Evolutionary conservation across 768 basidiomycete genomes (phyloP).

Genomic region (Scleroderma bovista): DNA sequence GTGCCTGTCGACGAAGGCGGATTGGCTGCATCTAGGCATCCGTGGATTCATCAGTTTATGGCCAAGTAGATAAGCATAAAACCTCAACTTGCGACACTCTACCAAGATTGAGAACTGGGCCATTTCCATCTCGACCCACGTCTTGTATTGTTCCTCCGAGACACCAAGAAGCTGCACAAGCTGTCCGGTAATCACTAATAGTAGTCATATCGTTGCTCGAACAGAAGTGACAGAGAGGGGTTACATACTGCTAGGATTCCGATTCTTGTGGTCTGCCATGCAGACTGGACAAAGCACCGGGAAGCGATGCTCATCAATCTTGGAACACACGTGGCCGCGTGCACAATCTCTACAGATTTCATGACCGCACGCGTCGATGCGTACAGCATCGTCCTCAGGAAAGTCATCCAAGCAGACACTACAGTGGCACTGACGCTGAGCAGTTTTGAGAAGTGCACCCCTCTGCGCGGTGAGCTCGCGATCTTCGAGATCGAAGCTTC

Average conservation of each 20-base stretch:
- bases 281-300: conserved; percentile 62
- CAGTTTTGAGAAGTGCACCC: conserved; percentile 19
- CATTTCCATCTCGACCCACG: conserved; percentile 44
- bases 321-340: conserved; percentile 36
- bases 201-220: neutral
- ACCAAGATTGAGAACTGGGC: conserved; percentile 36
- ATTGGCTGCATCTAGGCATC: conserved; percentile 41
- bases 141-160: conserved; percentile 35
- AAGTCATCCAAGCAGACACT: conserved; percentile 50
- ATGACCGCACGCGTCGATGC: conserved; percentile 43
- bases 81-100: conserved; percentile 45
- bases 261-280: conserved; percentile 27
- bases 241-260: conserved; percentile 27
- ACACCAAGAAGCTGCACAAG: conserved; percentile 42
- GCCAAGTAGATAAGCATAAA: neutral
- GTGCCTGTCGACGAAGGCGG: conserved; percentile 45
- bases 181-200: conserved; percentile 33
- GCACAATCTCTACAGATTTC: conserved; percentile 51
- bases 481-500: conserved; percentile 39
- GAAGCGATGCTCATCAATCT: conserved; percentile 48
- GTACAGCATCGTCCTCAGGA: conserved; percentile 38
- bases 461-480: conserved; percentile 28
- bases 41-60: neutral
- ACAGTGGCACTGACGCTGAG: conserved; percentile 44
- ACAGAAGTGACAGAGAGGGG: neutral